phyloP scores from a whole-genome alignment of 2,329 filamentous ascomycete genomes.

The Epichloe sibirici region DNA sequence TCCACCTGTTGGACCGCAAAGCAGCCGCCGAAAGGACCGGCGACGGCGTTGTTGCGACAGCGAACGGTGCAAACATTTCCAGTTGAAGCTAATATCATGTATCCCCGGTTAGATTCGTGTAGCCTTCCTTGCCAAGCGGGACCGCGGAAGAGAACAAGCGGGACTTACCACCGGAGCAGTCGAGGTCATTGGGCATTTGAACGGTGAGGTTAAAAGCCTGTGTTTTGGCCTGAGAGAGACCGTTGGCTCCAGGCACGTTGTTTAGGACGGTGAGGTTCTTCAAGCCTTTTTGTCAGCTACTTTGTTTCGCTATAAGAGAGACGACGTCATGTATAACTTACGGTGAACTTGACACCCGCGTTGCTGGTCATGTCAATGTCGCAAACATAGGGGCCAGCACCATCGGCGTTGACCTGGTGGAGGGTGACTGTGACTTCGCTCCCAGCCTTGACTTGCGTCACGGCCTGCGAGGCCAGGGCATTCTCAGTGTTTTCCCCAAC shows the following conservation, averaged over 20 bases:
- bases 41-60: constrained; percentile 45
- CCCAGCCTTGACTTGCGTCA: constrained; percentile 38
- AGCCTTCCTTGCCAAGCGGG: too few species aligned
- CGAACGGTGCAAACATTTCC: constrained; percentile 47
- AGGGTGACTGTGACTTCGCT: constrained; percentile 20
- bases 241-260: constrained; percentile 46
- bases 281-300: background rate
- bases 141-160: too few species aligned
- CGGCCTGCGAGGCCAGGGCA: constrained; percentile 29
- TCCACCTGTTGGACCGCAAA: constrained; percentile 45
- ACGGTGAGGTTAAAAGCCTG: constrained; percentile 45
- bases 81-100: constrained; percentile 30
- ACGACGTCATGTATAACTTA: background rate
- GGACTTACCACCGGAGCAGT: constrained; percentile 36
- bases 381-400: constrained; percentile 36
- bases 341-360: constrained; percentile 14
- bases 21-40: constrained; percentile 46
- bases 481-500: constrained; percentile 43
- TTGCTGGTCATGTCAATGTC: constrained; percentile 39
- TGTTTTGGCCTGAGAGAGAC: constrained; percentile 42
- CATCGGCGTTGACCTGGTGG: constrained; percentile 9
- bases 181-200: constrained; percentile 35
- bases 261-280: constrained; percentile 39
- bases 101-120: too few species aligned
- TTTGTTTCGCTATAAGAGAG: background rate